Percentiles rank a stretch among this genome's conserved stretches.
Evolutionary conservation across 2,329 filamentous ascomycete species (phyloP).

Genomic region (Triangularia verruculosa): DNA sequence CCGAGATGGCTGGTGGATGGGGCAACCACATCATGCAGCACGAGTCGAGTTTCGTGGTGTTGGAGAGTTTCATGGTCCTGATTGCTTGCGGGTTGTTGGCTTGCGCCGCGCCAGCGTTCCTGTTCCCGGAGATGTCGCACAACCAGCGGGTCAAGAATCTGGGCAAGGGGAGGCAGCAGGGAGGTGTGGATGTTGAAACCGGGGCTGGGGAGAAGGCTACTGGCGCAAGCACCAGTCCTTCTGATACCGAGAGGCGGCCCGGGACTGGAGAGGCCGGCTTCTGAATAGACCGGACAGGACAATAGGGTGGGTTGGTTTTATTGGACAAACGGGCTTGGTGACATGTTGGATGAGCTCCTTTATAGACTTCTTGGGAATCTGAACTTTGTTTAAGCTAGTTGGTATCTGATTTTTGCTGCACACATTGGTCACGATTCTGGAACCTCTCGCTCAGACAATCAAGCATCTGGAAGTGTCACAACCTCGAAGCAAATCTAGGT

Average conservation of each 20-base stretch:
- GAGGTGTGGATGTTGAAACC: background rate
- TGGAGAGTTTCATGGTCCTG: conserved; percentile 54
- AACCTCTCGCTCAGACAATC: too few relatives aligned
- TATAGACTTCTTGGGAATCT: too few relatives aligned
- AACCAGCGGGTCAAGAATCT: background rate
- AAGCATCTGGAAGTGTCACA: too few relatives aligned
- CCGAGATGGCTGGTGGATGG: conserved; percentile 65
- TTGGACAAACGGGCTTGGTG: too few relatives aligned
- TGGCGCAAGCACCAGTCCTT: background rate
- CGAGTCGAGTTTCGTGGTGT: conserved; percentile 56
- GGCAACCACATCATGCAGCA: conserved; percentile 63
- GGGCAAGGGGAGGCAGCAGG: conserved; percentile 7
- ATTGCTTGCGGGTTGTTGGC: conserved; percentile 50
- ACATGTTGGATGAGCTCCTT: too few relatives aligned
- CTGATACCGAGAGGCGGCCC: background rate
- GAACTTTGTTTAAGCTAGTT: too few relatives aligned
- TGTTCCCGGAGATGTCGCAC: conserved; percentile 52
- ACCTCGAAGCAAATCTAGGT: too few relatives aligned
- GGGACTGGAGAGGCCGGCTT: background rate
- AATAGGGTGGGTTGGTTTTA: background rate
- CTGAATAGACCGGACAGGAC: background rate
- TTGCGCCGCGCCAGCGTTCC: conserved; percentile 52
- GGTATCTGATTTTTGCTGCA: too few relatives aligned
- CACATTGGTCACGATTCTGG: too few relatives aligned
- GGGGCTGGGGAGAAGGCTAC: conserved; percentile 9